These are phyloP conservation scores for Cordyceps pruinosa DNA, from an alignment of 2,329 filamentous ascomycete species.

Conservation along the genomic window DNA sequence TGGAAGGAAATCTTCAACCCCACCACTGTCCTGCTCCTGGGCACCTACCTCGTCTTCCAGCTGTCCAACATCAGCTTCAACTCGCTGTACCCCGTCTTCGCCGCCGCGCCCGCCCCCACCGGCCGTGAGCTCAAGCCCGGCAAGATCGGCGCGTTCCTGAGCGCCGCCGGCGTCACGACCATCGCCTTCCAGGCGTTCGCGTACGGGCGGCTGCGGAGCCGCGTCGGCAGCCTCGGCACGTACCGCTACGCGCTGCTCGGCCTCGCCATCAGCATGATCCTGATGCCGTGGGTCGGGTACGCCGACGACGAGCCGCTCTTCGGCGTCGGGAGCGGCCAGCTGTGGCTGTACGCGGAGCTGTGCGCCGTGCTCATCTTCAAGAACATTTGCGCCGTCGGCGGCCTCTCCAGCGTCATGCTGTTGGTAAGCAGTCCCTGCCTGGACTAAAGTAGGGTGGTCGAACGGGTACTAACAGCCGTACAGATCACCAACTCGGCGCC, in stretches of 20 bases:
- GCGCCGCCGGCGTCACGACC: conserved; percentile 75
- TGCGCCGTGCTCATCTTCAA: conserved; percentile 76
- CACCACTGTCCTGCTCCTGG: conserved; percentile 73
- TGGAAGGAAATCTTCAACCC: conserved; percentile 62
- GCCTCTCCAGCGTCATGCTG: conserved; percentile 80
- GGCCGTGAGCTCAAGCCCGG: conserved; percentile 69
- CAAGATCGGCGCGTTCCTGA: conserved; percentile 79
- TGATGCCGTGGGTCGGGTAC: conserved; percentile 89
- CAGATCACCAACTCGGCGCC: conserved; percentile 92
- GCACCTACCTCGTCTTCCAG: conserved; percentile 89
- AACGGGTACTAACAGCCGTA: neutral
- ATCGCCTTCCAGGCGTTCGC: conserved; percentile 85
- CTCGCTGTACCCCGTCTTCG: conserved; percentile 90
- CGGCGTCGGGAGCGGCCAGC: conserved; percentile 54
- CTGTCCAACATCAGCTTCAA: conserved; percentile 93
- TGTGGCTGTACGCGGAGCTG: conserved; percentile 75
- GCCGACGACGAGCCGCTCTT: conserved; percentile 50
- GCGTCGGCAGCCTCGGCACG: conserved; percentile 76
- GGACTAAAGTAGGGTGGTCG: neutral
- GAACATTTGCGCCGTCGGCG: conserved; percentile 83
- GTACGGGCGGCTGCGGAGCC: conserved; percentile 71
- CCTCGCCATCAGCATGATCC: conserved; percentile 71
- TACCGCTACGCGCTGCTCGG: conserved; percentile 74
- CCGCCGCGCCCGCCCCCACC: conserved; percentile 64
- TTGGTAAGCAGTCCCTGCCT: conserved; percentile 50